Evolutionary conservation across 345 rosid species (phyloP), one percentile per base, ranked within the genome.

Genomic region (Citrus medica): DNA sequence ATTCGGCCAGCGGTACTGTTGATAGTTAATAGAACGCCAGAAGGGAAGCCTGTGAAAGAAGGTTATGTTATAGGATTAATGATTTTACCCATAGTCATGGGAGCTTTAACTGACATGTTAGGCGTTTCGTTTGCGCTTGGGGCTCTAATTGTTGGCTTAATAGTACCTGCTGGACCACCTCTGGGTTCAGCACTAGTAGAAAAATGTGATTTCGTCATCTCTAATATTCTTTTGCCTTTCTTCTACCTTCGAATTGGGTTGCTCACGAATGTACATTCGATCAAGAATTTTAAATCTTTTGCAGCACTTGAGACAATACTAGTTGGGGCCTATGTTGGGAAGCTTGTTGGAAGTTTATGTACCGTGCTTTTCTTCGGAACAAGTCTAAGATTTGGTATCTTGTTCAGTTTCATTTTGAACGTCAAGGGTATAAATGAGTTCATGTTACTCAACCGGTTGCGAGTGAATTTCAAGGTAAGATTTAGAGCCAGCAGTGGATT

Each of bases 101-200:
- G 77, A 14, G 2, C 63, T 7, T 0, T 77, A 0, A 38, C 65
- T 12, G 86, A 87, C 21, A 12, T 66, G 12, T 1, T 75, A 2
- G 86, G 86, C 19, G 2, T 48, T 1, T 13, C 24, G 1, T 38
- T 76, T n/a, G 30, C 70, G 3, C 12, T 30, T 0, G 90, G 88
- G 9, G 73, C 72, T 40, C 10, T 85, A 0, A 1, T 78, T 1
- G 28, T 76, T 9, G 87, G 90, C 1, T 17, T 84, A 7, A 51
- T 76, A 3, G 25, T 87, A 24, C 88, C 87, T 0, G 60, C 76
- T 0, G 90, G 87, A 30, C 84, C 84, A 0, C 84, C 86, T 7
- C 30, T 85, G 6, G 86, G 88, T n/a, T 38, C 84, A 10, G 62
- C 84, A 4, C 1, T 87, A 4, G 62, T 71, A 2, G 85, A 83